phyloP scores from a whole-genome alignment of 768 basidiomycete species.

The Peribolospora kevripleyi region DNA sequence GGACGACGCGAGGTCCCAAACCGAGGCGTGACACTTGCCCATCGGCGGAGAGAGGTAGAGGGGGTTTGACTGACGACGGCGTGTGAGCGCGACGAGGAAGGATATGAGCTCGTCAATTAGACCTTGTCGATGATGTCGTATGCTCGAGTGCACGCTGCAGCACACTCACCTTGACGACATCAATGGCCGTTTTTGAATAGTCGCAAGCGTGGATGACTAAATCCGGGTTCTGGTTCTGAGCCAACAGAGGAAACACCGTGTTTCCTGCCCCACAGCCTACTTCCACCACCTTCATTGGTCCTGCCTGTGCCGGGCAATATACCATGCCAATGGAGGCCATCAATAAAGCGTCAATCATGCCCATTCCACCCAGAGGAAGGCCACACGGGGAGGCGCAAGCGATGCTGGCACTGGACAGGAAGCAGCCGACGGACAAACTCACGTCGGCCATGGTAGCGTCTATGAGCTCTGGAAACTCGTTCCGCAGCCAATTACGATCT shows the following conservation, averaged over 20 bases:
- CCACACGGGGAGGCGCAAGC: background rate
- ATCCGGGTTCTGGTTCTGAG: conserved; percentile 55
- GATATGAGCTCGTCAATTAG: background rate
- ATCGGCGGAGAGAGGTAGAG: conserved; percentile 41
- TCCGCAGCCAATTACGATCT: conserved; percentile 78
- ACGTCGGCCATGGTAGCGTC: conserved; percentile 44
- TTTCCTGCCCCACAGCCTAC: conserved; percentile 89
- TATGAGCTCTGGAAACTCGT: conserved; percentile 81
- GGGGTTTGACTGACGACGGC: conserved; percentile 33
- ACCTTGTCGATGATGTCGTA: background rate
- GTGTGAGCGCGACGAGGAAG: background rate
- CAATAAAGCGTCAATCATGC: no score
- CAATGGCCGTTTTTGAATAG: conserved; percentile 67
- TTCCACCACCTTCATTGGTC: conserved; percentile 51
- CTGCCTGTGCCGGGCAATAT: conserved; percentile 31
- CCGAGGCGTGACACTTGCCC: conserved; percentile 49
- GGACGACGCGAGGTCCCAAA: conserved; percentile 68
- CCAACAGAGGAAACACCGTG: conserved; percentile 65
- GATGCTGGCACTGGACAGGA: background rate
- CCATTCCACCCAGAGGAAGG: background rate
- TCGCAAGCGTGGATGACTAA: conserved; percentile 62
- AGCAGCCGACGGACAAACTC: conserved; percentile 7
- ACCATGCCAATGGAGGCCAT: no score
- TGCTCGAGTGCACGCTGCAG: background rate
- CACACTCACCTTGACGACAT: conserved; percentile 51